Evolutionary conservation across 306 rosid species (phyloP).

Genomic region (Ammopiptanthus mongolicus): DNA sequence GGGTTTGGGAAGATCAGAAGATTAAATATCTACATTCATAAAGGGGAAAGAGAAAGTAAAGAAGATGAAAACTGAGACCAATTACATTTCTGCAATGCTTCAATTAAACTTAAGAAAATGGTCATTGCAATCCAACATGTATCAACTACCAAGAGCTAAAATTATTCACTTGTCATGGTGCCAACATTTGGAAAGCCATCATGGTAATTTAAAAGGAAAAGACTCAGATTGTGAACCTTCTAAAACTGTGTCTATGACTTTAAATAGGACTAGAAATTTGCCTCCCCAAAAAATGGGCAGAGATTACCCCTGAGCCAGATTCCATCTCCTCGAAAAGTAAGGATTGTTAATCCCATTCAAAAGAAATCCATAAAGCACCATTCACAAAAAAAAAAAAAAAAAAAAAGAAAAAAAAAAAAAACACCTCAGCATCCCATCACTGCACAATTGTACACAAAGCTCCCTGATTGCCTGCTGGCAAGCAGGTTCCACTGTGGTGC

Average conservation of each 20-base stretch:
- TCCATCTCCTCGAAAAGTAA: constrained; percentile 35
- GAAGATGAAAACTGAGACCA: constrained; percentile 26
- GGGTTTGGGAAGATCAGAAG: not conserved
- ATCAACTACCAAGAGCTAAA: constrained; percentile 32
- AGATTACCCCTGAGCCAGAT: constrained; percentile 38
- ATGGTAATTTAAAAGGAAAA: constrained; percentile 30
- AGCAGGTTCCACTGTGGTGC: constrained; percentile 57
- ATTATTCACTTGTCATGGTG: constrained; percentile 45
- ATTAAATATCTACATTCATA: not conserved
- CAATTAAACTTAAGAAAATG: constrained; percentile 39
- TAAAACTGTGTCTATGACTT: constrained; percentile 35
- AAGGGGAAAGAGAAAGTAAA: not conserved
- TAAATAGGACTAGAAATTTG: constrained; percentile 34
- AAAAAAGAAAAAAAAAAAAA: constrained; percentile 9
- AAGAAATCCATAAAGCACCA: constrained; percentile 31
- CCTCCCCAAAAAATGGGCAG: constrained; percentile 37
- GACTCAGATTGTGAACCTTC: constrained; percentile 39
- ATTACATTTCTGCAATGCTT: constrained; percentile 34
- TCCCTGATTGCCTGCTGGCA: constrained; percentile 41
- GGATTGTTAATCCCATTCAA: constrained; percentile 31
- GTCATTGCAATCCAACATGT: constrained; percentile 43
- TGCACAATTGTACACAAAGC: constrained; percentile 63
- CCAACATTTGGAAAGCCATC: constrained; percentile 43
- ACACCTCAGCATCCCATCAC: constrained; percentile 70
- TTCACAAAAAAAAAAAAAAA: not conserved